Conservation (phyloP, 2,329 filamentous ascomycete species). For the Sporothrix variecibatus region DNA sequence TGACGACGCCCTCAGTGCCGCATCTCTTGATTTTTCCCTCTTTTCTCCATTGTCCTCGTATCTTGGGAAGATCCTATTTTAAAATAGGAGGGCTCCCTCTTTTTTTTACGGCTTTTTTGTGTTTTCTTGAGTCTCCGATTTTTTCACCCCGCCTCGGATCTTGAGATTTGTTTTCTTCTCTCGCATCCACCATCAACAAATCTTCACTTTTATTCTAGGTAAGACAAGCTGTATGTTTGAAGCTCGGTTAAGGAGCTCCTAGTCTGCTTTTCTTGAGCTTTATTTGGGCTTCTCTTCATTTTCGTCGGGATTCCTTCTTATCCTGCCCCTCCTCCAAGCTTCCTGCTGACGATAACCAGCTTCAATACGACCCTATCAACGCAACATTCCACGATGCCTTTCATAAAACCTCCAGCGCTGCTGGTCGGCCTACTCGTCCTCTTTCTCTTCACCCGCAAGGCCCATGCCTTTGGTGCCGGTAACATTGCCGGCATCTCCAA, state of each 20-base stretch:
- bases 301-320: background rate
- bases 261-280: background rate
- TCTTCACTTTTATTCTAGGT: background rate
- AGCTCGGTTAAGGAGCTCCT: background rate
- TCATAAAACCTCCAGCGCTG: constrained; percentile 51
- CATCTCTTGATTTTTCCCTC: background rate
- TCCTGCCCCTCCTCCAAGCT: background rate
- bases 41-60: background rate
- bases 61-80: constrained; percentile 6
- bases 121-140: background rate
- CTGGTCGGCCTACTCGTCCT: constrained; percentile 61
- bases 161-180: background rate
- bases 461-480: constrained; percentile 80
- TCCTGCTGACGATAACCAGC: background rate
- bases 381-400: constrained; percentile 46
- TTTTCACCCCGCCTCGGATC: constrained; percentile 2
- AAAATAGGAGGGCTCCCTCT: constrained; percentile 8
- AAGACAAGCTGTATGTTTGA: background rate
- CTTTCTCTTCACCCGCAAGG: constrained; percentile 66
- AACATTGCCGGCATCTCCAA: constrained; percentile 82
- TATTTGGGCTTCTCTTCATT: background rate
- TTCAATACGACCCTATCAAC: background rate
- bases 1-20: constrained; percentile 12
- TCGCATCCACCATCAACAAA: background rate
- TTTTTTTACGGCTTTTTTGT: background rate